Percentiles rank a stretch among this genome's conserved stretches.
phyloP scores from a whole-genome alignment of 768 basidiomycete species.

The Sarcodon sp. region DNA sequence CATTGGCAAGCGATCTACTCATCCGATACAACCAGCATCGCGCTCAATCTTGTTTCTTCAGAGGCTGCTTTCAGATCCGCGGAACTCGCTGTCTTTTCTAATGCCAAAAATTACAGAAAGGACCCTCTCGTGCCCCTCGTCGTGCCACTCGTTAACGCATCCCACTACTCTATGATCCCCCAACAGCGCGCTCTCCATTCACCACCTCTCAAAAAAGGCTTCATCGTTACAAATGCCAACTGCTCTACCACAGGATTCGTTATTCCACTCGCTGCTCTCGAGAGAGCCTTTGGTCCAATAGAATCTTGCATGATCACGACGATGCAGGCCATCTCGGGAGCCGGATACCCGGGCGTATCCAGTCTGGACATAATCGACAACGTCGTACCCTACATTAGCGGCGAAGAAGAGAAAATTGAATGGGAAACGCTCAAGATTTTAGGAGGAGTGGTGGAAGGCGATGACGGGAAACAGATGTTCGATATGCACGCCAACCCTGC shows the following conservation, averaged over 20 bases:
- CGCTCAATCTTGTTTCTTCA: constrained; percentile 18
- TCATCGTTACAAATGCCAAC: constrained; percentile 98
- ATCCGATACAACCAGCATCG: neutral
- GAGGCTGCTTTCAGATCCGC: constrained; percentile 80
- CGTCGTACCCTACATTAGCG: constrained; percentile 85
- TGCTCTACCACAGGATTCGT: constrained; percentile 93
- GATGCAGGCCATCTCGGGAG: constrained; percentile 96
- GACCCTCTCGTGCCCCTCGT: constrained; percentile 91
- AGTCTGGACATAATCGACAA: constrained; percentile 91
- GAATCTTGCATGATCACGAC: constrained; percentile 88
- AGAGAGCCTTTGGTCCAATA: constrained; percentile 87
- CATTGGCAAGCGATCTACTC: constrained; percentile 50
- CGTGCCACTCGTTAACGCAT: constrained; percentile 90
- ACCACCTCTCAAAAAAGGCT: constrained; percentile 67
- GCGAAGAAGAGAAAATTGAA: constrained; percentile 97
- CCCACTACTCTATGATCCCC: constrained; percentile 71
- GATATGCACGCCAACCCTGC: constrained; percentile 78
- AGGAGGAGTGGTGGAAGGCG: constrained; percentile 54
- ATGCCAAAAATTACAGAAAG: constrained; percentile 91
- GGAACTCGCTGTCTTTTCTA: constrained; percentile 89
- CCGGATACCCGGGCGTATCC: constrained; percentile 92
- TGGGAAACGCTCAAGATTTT: constrained; percentile 99
- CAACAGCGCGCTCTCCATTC: constrained; percentile 66
- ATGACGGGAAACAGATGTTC: constrained; percentile 34
- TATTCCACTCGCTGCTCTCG: constrained; percentile 83